Conservation (phyloP, 2,329 filamentous ascomycete species). For the Bipolaris cookei region DNA sequence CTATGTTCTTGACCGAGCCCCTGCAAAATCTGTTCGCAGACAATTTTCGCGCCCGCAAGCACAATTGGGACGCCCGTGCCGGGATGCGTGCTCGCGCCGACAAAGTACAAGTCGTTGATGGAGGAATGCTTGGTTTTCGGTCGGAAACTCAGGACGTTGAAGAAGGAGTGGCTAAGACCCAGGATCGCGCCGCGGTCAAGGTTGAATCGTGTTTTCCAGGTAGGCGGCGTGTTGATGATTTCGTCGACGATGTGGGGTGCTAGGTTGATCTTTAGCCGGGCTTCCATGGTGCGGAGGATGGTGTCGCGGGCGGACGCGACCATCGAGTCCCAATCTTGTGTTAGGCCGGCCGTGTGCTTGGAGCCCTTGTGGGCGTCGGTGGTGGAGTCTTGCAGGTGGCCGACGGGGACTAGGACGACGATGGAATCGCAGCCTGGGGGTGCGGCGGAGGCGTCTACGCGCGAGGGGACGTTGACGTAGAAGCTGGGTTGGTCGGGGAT, state of each 20-base stretch:
- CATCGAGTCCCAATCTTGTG: slow-evolving; percentile 68
- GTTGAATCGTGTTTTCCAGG: slow-evolving; percentile 73
- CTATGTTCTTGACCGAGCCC: slow-evolving; percentile 32
- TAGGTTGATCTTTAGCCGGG: slow-evolving; percentile 64
- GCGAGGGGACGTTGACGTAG: slow-evolving; percentile 77
- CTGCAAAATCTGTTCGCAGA: slow-evolving; percentile 60
- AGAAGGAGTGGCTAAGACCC: slow-evolving; percentile 74
- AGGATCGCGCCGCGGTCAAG: slow-evolving; percentile 77
- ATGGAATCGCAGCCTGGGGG: slow-evolving; percentile 69
- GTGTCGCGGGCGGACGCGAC: slow-evolving; percentile 64
- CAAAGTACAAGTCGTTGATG: slow-evolving; percentile 68
- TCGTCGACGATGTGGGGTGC: slow-evolving; percentile 64
- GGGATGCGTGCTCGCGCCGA: slow-evolving; percentile 76
- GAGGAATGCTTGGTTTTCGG: slow-evolving; percentile 63
- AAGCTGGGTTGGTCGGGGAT: slow-evolving; percentile 74
- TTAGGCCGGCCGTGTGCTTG: slow-evolving; percentile 50
- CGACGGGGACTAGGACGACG: slow-evolving; percentile 74
- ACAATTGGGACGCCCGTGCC: slow-evolving; percentile 78
- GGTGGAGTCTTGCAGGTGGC: slow-evolving; percentile 62
- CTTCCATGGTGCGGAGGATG: slow-evolving; percentile 66
- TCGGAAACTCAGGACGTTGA: slow-evolving; percentile 72
- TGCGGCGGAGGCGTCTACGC: slow-evolving; percentile 71
- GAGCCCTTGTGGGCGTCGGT: slow-evolving; percentile 49
- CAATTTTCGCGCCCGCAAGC: slow-evolving; percentile 71
- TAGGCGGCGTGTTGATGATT: slow-evolving; percentile 68